phyloP scores from a whole-genome alignment of 176 grass and related monocot species.

The Miscanthus lutarioriparius region DNA sequence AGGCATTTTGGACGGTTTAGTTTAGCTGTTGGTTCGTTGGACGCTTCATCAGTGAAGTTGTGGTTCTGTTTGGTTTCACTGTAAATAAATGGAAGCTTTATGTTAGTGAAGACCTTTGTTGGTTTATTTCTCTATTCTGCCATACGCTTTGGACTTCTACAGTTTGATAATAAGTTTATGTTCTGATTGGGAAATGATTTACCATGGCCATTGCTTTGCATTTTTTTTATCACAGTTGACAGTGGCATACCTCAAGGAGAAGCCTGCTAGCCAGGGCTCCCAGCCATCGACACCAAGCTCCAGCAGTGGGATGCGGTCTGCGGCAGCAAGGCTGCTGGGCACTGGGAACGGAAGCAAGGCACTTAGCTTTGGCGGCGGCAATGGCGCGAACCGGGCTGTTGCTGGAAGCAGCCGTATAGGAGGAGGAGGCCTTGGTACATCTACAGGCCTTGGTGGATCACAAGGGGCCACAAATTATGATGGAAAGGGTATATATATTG shows the following conservation, averaged over 20 bases:
- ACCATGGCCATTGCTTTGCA: background rate
- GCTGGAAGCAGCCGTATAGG: conserved; percentile 62
- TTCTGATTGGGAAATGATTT: background rate
- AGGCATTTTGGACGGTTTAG: background rate
- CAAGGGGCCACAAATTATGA: conserved; percentile 70
- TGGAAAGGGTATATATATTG: conserved; percentile 82
- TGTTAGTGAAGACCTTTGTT: background rate
- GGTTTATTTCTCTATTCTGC: background rate
- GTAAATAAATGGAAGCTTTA: background rate
- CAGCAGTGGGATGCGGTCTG: conserved; percentile 77
- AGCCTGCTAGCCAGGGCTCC: conserved; percentile 62
- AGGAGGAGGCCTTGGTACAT: conserved; percentile 62
- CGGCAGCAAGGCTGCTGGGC: conserved; percentile 89
- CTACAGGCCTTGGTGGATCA: conserved; percentile 44
- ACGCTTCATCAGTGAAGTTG: background rate
- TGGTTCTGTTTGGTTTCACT: background rate
- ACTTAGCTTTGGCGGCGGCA: conserved; percentile 81
- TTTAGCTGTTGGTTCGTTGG: background rate
- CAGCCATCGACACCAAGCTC: conserved; percentile 68
- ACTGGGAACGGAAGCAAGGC: conserved; percentile 70
- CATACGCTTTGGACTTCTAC: no score
- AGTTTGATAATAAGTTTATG: background rate
- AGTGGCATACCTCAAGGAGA: conserved; percentile 88
- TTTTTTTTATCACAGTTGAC: conserved; percentile 46
- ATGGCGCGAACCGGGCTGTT: conserved; percentile 60